A percentile compares a stretch with the other conserved stretches of the same genome.
Evolutionary conservation across 2,329 filamentous ascomycete genomes (phyloP).

Genomic region (Fusarium neocosmosporiellum): DNA sequence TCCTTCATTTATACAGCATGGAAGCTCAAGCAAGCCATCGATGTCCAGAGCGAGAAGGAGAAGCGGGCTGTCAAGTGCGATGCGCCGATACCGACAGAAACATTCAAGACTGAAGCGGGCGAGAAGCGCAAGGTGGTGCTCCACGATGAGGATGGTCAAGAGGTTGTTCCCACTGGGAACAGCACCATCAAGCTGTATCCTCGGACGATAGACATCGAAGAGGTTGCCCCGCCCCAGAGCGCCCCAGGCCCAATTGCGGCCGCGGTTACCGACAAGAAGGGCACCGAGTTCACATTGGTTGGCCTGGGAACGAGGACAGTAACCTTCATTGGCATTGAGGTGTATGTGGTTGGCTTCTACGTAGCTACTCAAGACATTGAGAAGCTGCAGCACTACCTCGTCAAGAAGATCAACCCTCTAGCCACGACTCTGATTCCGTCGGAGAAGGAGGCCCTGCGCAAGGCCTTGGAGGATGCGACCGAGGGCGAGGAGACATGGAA

Average conservation of each 20-base stretch:
- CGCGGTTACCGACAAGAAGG: slow-evolving; percentile 54
- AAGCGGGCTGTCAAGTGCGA: slow-evolving; percentile 58
- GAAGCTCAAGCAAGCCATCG: slow-evolving; percentile 60
- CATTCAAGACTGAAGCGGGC: slow-evolving; percentile 61
- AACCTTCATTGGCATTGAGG: slow-evolving; percentile 88
- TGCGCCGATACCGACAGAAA: slow-evolving; percentile 53
- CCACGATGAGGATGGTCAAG: slow-evolving; percentile 75
- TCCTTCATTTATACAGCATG: slow-evolving; percentile 63
- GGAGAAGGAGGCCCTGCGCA: slow-evolving; percentile 81
- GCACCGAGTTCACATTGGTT: slow-evolving; percentile 84
- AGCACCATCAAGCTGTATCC: slow-evolving; percentile 84
- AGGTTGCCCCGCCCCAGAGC: slow-evolving; percentile 50
- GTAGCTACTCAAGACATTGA: slow-evolving; percentile 85
- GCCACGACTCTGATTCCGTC: slow-evolving; percentile 86
- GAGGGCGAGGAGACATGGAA: slow-evolving; percentile 81
- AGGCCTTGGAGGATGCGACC: slow-evolving; percentile 74
- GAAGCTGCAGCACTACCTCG: slow-evolving; percentile 80
- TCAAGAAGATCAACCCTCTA: slow-evolving; percentile 78
- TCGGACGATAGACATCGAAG: slow-evolving; percentile 71
- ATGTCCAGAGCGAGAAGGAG: slow-evolving; percentile 47
- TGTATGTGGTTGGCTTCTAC: slow-evolving; percentile 96
- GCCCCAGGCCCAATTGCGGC: slow-evolving; percentile 49
- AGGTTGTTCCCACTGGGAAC: slow-evolving; percentile 85
- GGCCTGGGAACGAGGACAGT: slow-evolving; percentile 91
- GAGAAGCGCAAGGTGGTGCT: slow-evolving; percentile 68